Evolutionary conservation across 1,284 basidiomycete genomes (phyloP), one percentile per base, ranked within the genome.

Genomic region (Cutaneotrichosporon cutaneum): DNA sequence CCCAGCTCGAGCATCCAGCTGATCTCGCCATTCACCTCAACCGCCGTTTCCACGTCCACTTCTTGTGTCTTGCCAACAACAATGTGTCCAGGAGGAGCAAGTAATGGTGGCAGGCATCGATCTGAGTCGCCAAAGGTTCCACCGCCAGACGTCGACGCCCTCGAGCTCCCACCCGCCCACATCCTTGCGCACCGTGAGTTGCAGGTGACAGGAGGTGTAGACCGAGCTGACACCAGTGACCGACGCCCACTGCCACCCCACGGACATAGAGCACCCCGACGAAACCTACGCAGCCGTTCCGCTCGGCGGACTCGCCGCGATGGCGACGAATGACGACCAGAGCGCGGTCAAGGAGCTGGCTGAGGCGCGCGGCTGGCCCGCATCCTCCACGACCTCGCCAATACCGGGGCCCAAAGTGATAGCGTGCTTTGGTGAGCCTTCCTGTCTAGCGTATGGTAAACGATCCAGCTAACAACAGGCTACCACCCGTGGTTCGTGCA

Each of bases 401-500:
- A 50, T 26, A 16, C 44, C 8, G 3, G 47, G 58, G 5, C 33
- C 35, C n/a, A 24, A 48, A 26, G 74, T 77, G 1, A 65, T 79
- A 0, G 69, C 77, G 2, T 78, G 75, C 54, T 82, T 78, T 61
- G 81, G 80, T 79, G 50, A 60, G 77, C 69, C 42, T 10, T 18
- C 11, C 24, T 21, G 10, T n/a, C n/a, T n/a, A n/a, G n/a, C 30
- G 30, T 30, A 4, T 9, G 30, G 5, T 30, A 5, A 30, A 30
- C 30, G 4, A 5, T 4, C 30, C 30, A 26, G 42, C 35, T 32
- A 32, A 48, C 55, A 27, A 22, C 58, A 80, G 81, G 82, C 52
- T 75, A 82, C 54, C 82, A 82, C 63, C 81, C 81, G 9, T 82
- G 81, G 81, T 82, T 78, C 68, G 72, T 70, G n/a, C 82, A 81